phyloP scores from a whole-genome alignment of 2,329 filamentous ascomycete species.

The Colletotrichum noveboracense region DNA sequence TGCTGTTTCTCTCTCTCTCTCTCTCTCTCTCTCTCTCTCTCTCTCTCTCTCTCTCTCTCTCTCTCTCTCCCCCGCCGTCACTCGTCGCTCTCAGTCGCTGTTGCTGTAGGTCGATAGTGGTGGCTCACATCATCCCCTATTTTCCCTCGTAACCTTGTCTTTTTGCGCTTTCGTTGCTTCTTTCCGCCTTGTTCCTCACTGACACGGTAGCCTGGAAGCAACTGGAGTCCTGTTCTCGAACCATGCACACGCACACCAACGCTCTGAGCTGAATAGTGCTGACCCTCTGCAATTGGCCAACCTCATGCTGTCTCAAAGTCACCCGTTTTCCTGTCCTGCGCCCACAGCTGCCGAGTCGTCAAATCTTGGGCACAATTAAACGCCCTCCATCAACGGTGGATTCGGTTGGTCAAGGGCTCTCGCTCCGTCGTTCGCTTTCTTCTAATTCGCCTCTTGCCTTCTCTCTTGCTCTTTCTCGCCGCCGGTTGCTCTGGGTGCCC shows the following conservation, averaged over 20 bases:
- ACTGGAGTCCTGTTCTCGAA: neutral
- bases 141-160: neutral
- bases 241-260: neutral
- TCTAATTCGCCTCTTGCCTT: neutral
- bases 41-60: neutral
- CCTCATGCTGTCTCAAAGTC: neutral
- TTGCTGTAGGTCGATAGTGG: neutral
- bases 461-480: neutral
- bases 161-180: neutral
- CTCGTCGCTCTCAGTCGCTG: neutral
- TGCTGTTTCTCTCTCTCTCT: neutral
- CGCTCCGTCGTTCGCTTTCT: neutral
- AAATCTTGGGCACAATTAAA: neutral
- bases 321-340: neutral
- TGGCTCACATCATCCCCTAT: neutral
- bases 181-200: neutral
- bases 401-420: constrained; percentile 15
- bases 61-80: neutral
- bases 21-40: no score
- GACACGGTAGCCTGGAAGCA: neutral
- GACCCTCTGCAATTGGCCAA: neutral
- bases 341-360: neutral
- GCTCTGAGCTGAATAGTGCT: neutral
- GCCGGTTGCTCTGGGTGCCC: neutral
- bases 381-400: constrained; percentile 4